Evolutionary conservation across 306 rosid species (phyloP).

Genomic region (Rosa chinensis): DNA sequence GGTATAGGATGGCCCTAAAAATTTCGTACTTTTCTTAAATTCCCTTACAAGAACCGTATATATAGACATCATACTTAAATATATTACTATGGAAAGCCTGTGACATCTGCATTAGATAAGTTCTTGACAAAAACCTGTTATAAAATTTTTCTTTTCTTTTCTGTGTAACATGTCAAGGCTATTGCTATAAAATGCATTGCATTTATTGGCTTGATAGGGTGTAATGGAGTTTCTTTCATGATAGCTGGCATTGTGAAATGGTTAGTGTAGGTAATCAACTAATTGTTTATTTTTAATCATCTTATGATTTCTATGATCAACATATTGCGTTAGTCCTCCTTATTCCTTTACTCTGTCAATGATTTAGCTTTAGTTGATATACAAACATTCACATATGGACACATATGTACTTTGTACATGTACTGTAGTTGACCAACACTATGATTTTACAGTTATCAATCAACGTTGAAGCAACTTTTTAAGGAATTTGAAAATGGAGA

Average conservation of each 20-base stretch:
- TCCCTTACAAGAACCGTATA: not conserved
- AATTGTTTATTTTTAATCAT: not conserved
- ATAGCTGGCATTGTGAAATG: not conserved
- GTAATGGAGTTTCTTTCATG: not conserved
- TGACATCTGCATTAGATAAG: not conserved
- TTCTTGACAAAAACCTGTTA: not conserved
- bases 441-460: constrained; percentile 66
- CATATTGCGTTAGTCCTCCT: not conserved
- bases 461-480: constrained; percentile 95
- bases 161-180: not conserved
- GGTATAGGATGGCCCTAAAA: not conserved
- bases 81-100: too few relatives aligned
- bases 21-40: not conserved
- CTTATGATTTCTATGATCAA: not conserved
- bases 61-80: too few relatives aligned
- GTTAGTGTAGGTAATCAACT: not conserved
- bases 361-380: not conserved
- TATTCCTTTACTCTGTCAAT: not conserved
- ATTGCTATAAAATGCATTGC: not conserved
- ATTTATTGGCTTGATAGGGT: not conserved
- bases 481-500: constrained; percentile 74
- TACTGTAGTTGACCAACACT: constrained; percentile 18
- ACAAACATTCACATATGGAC: not conserved
- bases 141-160: too few relatives aligned
- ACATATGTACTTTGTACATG: not conserved